Conservation (phyloP, 352 stramenopile genomes). For the Pythium brassicae region DNA sequence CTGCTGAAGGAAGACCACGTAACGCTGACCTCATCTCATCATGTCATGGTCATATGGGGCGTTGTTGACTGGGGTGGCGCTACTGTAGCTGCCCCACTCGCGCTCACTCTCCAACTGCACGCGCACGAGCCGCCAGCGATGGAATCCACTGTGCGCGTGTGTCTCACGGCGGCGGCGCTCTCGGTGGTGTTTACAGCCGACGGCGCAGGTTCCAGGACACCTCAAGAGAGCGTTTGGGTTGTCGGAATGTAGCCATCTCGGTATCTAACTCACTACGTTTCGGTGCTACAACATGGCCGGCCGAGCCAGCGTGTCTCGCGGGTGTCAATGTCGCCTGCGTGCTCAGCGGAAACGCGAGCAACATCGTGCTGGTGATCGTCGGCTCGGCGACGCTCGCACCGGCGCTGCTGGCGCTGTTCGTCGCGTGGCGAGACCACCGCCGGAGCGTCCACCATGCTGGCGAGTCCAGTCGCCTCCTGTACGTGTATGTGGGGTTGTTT, state of each 20-base stretch:
- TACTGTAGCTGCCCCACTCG: too few relatives aligned
- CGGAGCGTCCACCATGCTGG: background rate
- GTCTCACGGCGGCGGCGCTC: background rate
- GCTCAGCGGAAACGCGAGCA: conserved; percentile 33
- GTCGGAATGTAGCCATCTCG: background rate
- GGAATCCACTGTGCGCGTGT: background rate
- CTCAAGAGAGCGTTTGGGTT: too few relatives aligned
- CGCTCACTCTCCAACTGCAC: background rate
- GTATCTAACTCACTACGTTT: background rate
- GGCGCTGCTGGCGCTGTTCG: conserved; percentile 26
- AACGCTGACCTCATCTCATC: too few relatives aligned
- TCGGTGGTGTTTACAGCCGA: background rate
- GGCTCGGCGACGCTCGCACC: conserved; percentile 43
- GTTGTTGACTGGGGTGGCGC: too few relatives aligned
- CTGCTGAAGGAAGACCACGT: too few relatives aligned
- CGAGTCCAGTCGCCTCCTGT: conserved; percentile 33
- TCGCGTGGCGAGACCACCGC: conserved; percentile 34
- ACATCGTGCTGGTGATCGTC: conserved; percentile 61
- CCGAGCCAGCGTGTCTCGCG: background rate
- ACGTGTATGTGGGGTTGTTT: conserved; percentile 6
- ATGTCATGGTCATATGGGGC: too few relatives aligned
- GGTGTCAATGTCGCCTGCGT: conserved; percentile 18
- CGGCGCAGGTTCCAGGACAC: background rate
- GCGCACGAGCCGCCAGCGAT: background rate
- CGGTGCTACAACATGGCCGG: too few relatives aligned